Evolutionary conservation across 495 filamentous ascomycete species (phyloP).

Genomic region (Penicillium egyptiacum): DNA sequence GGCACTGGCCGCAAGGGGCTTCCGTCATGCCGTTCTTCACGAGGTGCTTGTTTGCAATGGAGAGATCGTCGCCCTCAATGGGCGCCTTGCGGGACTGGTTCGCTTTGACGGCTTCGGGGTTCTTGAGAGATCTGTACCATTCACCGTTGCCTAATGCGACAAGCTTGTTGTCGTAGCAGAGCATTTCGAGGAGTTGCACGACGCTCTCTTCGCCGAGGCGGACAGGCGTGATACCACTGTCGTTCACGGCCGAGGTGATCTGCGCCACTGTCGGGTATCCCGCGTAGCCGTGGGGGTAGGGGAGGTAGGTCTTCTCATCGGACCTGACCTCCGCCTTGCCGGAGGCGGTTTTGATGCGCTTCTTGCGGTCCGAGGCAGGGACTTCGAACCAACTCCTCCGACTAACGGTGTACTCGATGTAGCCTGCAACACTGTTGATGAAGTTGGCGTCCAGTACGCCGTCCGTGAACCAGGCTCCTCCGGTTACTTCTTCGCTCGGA

Average conservation of each 20-base stretch:
- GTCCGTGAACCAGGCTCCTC: conserved; percentile 91
- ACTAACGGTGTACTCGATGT: conserved; percentile 71
- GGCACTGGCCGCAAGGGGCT: conserved; percentile 86
- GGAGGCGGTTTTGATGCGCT: conserved; percentile 46
- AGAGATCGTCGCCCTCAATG: conserved; percentile 30
- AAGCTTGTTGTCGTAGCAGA: conserved; percentile 76
- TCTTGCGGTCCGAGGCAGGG: conserved; percentile 27
- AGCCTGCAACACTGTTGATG: conserved; percentile 66
- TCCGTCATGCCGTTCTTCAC: conserved; percentile 75
- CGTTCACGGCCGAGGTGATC: conserved; percentile 70
- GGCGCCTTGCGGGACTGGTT: conserved; percentile 41
- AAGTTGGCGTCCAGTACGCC: conserved; percentile 83
- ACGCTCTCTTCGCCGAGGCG: conserved; percentile 71
- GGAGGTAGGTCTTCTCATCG: conserved; percentile 47
- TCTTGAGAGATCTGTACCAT: conserved; percentile 51
- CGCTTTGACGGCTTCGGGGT: conserved; percentile 39
- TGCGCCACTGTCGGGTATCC: conserved; percentile 74
- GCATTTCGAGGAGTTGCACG: conserved; percentile 75
- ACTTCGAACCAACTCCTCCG: conserved; percentile 64
- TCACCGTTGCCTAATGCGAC: conserved; percentile 51
- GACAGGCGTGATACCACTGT: conserved; percentile 61
- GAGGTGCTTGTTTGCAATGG: conserved; percentile 18
- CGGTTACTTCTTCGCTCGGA: conserved; percentile 84
- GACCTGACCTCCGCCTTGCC: conserved; percentile 37
- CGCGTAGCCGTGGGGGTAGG: conserved; percentile 66